Conservation (phyloP, 2,329 filamentous ascomycete species). For the Juglanconis juglandina region DNA sequence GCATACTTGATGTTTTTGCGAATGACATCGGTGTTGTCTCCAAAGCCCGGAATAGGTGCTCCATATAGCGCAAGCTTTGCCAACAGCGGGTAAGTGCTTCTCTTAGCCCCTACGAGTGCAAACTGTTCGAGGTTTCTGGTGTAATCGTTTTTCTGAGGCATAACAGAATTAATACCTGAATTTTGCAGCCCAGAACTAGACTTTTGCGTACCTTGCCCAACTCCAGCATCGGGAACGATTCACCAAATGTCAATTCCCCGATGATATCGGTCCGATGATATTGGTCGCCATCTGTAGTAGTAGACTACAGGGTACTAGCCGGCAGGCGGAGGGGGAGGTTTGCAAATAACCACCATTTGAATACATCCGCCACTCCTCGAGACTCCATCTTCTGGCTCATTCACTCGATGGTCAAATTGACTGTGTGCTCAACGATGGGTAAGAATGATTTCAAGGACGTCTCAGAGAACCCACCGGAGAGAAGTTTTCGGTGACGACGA, state of each 20-base stretch:
- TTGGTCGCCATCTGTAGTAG: conserved; percentile 36
- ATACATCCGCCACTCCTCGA: conserved; percentile 39
- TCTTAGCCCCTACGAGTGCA: conserved; percentile 22
- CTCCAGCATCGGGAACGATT: conserved; percentile 53
- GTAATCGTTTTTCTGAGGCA: conserved; percentile 38
- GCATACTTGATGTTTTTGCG: background rate
- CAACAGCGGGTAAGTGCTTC: conserved; percentile 28
- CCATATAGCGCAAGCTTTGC: conserved; percentile 4
- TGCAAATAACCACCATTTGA: conserved; percentile 54
- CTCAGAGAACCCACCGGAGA: conserved; percentile 39
- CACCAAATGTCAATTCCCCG: conserved; percentile 51
- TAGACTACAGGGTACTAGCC: background rate
- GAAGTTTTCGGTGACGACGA: conserved; percentile 36
- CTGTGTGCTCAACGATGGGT: conserved; percentile 32
- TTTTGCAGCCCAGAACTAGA: background rate
- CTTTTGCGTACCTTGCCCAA: conserved; percentile 37
- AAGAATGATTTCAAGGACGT: conserved; percentile 30
- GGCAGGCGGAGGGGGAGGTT: conserved; percentile 22
- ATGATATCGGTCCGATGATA: no score
- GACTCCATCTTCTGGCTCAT: conserved; percentile 42
- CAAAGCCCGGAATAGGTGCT: conserved; percentile 9
- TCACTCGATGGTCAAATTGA: conserved; percentile 36
- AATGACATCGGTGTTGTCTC: background rate
- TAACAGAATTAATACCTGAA: background rate
- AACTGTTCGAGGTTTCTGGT: conserved; percentile 34